Evolutionary conservation across 805 yeast species (phyloP).

Genomic region (Saturnispora dispora): DNA sequence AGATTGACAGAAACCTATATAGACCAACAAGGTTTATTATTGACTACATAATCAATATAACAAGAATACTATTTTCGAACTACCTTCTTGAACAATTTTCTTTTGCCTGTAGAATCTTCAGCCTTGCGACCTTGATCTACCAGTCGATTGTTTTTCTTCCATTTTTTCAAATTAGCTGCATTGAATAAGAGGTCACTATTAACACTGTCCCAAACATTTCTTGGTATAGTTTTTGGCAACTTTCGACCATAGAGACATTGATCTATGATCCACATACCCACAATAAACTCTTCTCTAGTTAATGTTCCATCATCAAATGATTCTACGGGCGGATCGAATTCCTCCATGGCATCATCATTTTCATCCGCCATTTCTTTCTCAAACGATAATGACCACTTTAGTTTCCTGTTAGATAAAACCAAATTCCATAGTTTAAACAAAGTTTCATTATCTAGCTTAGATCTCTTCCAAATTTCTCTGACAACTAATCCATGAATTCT

Average conservation of each 20-base stretch:
- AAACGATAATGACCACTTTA: conserved; percentile 30
- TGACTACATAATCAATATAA: background rate
- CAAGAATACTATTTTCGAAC: background rate
- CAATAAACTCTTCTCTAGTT: conserved; percentile 72
- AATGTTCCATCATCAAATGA: conserved; percentile 65
- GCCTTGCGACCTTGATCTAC: background rate
- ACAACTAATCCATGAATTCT: conserved; percentile 56
- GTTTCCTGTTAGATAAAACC: conserved; percentile 43
- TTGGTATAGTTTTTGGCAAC: conserved; percentile 61
- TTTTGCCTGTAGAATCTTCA: background rate
- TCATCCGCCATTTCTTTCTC: background rate
- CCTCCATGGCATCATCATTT: background rate
- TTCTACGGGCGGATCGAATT: conserved; percentile 16
- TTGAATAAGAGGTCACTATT: conserved; percentile 23
- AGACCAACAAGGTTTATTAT: too few species aligned
- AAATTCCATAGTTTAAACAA: conserved; percentile 65
- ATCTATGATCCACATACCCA: conserved; percentile 98
- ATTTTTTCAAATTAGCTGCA: conserved; percentile 4
- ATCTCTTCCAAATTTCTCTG: conserved; percentile 70
- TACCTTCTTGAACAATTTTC: conserved; percentile 11
- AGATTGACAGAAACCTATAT: too few species aligned
- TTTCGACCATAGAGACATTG: conserved; percentile 93
- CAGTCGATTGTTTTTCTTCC: background rate
- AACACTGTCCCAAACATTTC: conserved; percentile 75
- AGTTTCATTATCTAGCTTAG: conserved; percentile 56